These are phyloP conservation scores for Tricholoma hemisulphureum DNA, from an alignment of 768 basidiomycete species.

Conservation along the genomic window DNA sequence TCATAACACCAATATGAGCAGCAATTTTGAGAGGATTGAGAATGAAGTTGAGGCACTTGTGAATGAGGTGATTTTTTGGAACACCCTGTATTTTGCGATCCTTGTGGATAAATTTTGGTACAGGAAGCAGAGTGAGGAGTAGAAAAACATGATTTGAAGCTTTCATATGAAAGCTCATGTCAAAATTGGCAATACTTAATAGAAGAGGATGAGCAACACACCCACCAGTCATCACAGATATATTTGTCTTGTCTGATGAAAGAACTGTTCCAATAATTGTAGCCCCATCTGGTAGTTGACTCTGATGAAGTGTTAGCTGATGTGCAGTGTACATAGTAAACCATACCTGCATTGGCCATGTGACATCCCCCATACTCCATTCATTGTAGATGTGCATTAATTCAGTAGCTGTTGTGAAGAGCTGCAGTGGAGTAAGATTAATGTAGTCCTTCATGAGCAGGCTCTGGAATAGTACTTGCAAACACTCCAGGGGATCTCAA, in stretches of 20 bases:
- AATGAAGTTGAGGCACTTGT: slow-evolving; percentile 29
- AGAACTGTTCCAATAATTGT: slow-evolving; percentile 16
- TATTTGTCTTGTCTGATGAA: slow-evolving; percentile 20
- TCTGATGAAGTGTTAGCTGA: slow-evolving; percentile 4
- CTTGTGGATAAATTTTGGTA: slow-evolving; percentile 10
- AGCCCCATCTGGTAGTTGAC: slow-evolving; percentile 13
- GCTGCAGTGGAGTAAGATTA: slow-evolving; percentile 14
- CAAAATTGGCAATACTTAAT: slow-evolving; percentile 14
- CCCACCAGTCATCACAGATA: slow-evolving; percentile 17
- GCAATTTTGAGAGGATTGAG: slow-evolving; percentile 29
- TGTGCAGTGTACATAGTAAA: neutral
- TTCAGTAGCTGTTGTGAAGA: slow-evolving; percentile 11
- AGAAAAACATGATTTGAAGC: slow-evolving; percentile 15
- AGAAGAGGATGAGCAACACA: slow-evolving; percentile 10
- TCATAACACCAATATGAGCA: slow-evolving; percentile 22
- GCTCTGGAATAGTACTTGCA: slow-evolving; percentile 24
- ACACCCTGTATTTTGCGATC: slow-evolving; percentile 16
- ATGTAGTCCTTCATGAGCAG: slow-evolving; percentile 25
- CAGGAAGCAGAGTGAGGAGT: slow-evolving; percentile 17
- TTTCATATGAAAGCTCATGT: slow-evolving; percentile 13
- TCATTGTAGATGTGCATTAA: slow-evolving; percentile 2
- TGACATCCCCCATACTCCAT: neutral
- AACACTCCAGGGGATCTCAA: slow-evolving; percentile 24
- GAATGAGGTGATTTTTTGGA: slow-evolving; percentile 24
- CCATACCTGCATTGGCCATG: neutral